These are phyloP conservation scores for Hanseniaspora mollemarum DNA, from an alignment of 805 yeast species.

Conservation along the genomic window DNA sequence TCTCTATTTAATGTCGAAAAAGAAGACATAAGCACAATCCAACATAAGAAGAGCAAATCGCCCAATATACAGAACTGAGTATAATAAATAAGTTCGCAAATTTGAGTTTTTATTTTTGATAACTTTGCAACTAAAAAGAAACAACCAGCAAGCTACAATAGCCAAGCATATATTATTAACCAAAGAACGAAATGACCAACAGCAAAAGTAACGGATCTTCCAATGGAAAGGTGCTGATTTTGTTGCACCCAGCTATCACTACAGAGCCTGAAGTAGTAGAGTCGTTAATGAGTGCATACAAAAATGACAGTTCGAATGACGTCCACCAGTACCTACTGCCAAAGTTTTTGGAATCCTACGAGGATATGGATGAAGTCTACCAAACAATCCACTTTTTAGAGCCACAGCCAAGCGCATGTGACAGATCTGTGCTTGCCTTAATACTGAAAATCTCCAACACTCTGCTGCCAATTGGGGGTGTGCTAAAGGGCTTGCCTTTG, in stretches of 20 bases:
- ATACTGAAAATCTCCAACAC: slow-evolving; percentile 11
- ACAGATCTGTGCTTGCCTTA: slow-evolving; percentile 9
- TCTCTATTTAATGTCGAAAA: too few species aligned
- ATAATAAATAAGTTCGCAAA: too few species aligned
- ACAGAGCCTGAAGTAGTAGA: slow-evolving; percentile 42
- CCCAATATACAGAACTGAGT: too few species aligned
- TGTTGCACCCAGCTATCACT: slow-evolving; percentile 59
- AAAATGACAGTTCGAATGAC: not conserved
- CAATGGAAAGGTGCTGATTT: slow-evolving; percentile 30
- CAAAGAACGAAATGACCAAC: not conserved
- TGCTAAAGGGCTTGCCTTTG: slow-evolving; percentile 3
- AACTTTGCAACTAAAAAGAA: too few species aligned
- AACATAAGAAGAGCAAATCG: too few species aligned
- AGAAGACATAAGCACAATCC: too few species aligned
- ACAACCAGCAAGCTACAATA: too few species aligned
- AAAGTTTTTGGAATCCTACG: slow-evolving; percentile 6
- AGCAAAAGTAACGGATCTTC: not conserved
- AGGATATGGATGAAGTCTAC: not conserved
- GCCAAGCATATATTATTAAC: not conserved
- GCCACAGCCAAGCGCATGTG: slow-evolving; percentile 12
- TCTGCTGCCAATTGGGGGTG: not conserved
- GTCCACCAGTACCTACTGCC: slow-evolving; percentile 13
- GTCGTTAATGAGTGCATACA: not conserved
- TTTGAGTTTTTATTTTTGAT: too few species aligned
- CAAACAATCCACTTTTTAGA: slow-evolving; percentile 11